A percentile compares a stretch with the other conserved stretches of the same genome.
Evolutionary conservation across 345 rosid species (phyloP).

Genomic region (Rubroshorea leprosula): DNA sequence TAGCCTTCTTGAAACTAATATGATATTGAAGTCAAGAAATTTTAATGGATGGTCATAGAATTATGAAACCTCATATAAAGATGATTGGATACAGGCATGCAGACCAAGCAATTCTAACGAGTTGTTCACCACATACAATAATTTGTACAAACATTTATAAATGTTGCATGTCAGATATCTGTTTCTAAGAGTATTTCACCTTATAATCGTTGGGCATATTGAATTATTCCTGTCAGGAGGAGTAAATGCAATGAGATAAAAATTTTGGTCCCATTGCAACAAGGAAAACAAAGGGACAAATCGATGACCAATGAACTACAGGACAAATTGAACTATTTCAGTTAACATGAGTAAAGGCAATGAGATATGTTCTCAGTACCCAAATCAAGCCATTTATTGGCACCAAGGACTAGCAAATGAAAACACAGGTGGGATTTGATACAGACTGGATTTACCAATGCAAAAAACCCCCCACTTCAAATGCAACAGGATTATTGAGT

Average conservation of each 20-base stretch:
- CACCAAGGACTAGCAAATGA: neutral
- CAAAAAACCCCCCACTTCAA: too few relatives aligned
- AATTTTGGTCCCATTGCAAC: neutral
- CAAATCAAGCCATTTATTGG: slow-evolving; percentile 5
- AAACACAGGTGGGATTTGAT: neutral
- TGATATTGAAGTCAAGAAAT: too few relatives aligned
- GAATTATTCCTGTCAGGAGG: slow-evolving; percentile 5
- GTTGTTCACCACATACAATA: too few relatives aligned
- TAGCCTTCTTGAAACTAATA: too few relatives aligned
- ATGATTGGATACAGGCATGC: too few relatives aligned
- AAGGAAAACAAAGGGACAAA: slow-evolving; percentile 6
- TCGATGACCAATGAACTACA: slow-evolving; percentile 5
- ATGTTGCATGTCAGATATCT: slow-evolving; percentile 10
- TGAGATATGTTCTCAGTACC: neutral
- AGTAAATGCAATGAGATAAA: slow-evolving; percentile 6
- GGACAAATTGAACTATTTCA: neutral
- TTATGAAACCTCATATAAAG: too few relatives aligned
- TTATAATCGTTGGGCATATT: slow-evolving; percentile 4
- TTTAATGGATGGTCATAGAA: too few relatives aligned
- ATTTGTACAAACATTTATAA: slow-evolving; percentile 14
- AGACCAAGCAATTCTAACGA: too few relatives aligned
- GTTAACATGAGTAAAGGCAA: neutral
- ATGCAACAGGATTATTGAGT: too few relatives aligned
- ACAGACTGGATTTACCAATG: too few relatives aligned
- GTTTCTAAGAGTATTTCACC: slow-evolving; percentile 10